Evolutionary conservation across 1,284 basidiomycete genomes (phyloP).

Genomic region (Serendipita sp.): DNA sequence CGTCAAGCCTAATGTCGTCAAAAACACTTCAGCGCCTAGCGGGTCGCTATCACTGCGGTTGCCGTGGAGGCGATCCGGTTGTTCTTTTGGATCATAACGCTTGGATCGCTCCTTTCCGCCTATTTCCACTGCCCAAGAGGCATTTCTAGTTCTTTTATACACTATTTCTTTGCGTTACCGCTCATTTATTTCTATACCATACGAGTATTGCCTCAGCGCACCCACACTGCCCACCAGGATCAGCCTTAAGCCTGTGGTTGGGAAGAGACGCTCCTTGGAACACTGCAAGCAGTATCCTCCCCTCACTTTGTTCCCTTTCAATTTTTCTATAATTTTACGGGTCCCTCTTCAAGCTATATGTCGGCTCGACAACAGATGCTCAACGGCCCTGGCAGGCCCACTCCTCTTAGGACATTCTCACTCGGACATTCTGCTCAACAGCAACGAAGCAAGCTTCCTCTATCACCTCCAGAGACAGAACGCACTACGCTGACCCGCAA

Average conservation of each 20-base stretch:
- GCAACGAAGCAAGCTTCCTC: neutral
- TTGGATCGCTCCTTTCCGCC: neutral
- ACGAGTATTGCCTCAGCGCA: neutral
- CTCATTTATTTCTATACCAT: neutral
- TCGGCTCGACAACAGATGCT: neutral
- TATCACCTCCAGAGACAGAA: slow-evolving; percentile 5
- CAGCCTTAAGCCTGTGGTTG: neutral
- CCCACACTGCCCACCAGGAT: neutral
- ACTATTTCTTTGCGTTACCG: neutral
- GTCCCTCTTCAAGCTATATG: neutral
- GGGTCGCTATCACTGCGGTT: too few species aligned
- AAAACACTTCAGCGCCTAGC: too few species aligned
- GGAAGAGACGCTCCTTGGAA: neutral
- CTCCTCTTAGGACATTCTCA: neutral
- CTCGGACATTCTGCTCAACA: neutral
- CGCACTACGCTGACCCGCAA: neutral
- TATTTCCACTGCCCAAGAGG: neutral
- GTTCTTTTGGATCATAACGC: too few species aligned
- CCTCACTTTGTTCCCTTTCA: neutral
- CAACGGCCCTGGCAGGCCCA: neutral
- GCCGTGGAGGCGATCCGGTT: too few species aligned
- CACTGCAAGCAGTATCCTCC: neutral
- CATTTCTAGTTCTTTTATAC: neutral
- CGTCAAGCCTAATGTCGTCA: too few species aligned
- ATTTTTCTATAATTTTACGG: neutral